Base-by-base conservation (phyloP, 2,329 filamentous ascomycete genomes). In the Aspergillus clavatus region DNA sequence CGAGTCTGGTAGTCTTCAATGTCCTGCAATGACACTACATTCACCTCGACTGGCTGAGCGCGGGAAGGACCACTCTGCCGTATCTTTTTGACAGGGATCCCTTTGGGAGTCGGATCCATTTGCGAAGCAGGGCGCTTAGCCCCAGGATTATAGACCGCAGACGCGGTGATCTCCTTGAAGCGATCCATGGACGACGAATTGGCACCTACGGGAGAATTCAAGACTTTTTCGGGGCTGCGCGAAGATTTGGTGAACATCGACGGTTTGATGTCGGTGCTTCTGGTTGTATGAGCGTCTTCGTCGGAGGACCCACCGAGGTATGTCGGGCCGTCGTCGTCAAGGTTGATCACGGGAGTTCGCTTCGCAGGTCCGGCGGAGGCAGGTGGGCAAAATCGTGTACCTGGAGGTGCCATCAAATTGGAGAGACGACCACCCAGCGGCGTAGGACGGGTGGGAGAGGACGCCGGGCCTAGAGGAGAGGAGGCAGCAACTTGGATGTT, bases 401-500 rank as follows among this genome's bases (percentile, higher is more conserved):
- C 86, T 37, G 82, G 78, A 22, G 89, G 87, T 27, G 87, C 86
- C 73, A 94, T 85, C 36, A 80, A 69, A 50, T 74, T 82, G 18
- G 77, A 79, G 35, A 84, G 59, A 24, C 74, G 65, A 36, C 72
- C 72, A 57, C 63, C 62, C 55, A 61, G 57, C 56, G 60, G 56
- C 37, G 44, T 53, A 47, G 56, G 60, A 43, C 62, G 63, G 27
- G 68, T 64, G n/a, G 70, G 65, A 27, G 72, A 65, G 19, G 65
- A 60, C 11, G 70, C 63, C n/a, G 72, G 67, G 47, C 79, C 78
- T 46, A 83, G 76, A 2, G 89, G 90, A 1, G 91, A 96, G 3
- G 90, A 96, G n/a, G 88, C 87, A 23, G 85, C 83, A 3, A 96
- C 90, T 65, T 95, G 90, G 45, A 96, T 73, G 40, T 64, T 55